Evolutionary conservation across 306 rosid genomes (phyloP), one percentile per base, ranked within the genome.

Genomic region (Amphicarpaea edgeworthii): DNA sequence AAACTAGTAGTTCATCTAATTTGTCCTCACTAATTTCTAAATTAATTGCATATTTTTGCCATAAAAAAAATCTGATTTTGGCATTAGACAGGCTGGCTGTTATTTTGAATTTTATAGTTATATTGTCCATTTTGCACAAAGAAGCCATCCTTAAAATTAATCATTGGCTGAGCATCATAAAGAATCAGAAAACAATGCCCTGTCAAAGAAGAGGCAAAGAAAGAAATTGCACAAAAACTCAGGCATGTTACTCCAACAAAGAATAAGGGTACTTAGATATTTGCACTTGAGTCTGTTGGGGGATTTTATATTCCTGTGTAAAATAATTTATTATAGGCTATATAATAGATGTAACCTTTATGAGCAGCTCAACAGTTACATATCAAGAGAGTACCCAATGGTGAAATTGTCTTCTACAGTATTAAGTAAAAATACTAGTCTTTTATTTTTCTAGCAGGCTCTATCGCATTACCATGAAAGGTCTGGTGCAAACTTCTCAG

Each of bases 401-500:
- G 64, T 51, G 73, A 32, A n/a, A 55, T 64, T 45, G 16, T 28
- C 17, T 73, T 46, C 34, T 40, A 34, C 59, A 66, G 60, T 38
- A 30, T 30, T 30, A 30, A 30, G 5, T 30, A 30, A 30, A 6
- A 77, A 15, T 51, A n/a, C 42, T 9, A 65, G 37, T 71, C 14
- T 49, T 26, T 55, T 37, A 60, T 41, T 4, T 20, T 53, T 73
- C 12, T 21, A 70, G 50, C 23, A 60, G 61, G 70, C 20, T 62
- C 37, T 41, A 53, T 23, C 49, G 68, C 82, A 78, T 78, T 84
- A 96, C 99, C 99, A 96, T 54, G 99, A 92, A 76, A 96, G 93
- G 84, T 96, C 98, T 42, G 99, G 99, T 53, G 99, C 99, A 87
- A 96, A 96, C 88, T 92, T 96, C 85, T 96, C 99, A 3, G 99